Conservation (phyloP, 352 stramenopile genomes). For the Aphanomyces cochlioides region DNA sequence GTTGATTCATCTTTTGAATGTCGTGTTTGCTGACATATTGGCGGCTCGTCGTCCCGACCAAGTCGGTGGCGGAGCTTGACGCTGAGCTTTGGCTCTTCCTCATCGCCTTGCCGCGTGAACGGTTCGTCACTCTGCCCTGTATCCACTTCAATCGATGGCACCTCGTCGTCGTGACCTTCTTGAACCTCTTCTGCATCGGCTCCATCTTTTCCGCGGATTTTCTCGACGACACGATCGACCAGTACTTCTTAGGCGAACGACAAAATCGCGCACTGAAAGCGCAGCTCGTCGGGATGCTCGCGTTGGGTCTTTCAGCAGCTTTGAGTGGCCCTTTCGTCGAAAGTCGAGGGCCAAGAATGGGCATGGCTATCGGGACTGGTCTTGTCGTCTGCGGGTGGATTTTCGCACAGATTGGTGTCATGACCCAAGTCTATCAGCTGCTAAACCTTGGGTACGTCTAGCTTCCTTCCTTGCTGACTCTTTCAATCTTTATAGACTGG, state of each 20-base stretch:
- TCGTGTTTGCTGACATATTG: slow-evolving; percentile 12
- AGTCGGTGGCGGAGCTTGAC: neutral
- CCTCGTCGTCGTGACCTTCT: neutral
- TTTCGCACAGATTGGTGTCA: neutral
- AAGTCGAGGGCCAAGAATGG: slow-evolving; percentile 21
- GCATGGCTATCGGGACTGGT: slow-evolving; percentile 12
- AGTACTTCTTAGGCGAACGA: neutral
- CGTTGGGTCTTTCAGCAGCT: slow-evolving; percentile 17
- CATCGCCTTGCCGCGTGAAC: neutral
- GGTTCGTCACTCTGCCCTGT: neutral
- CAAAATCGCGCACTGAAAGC: neutral
- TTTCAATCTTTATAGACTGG: slow-evolving; percentile 1
- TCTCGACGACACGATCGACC: slow-evolving; percentile 16
- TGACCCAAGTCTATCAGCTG: neutral
- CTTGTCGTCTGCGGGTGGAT: slow-evolving; percentile 19
- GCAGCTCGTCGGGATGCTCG: neutral
- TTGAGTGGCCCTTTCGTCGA: slow-evolving; percentile 26
- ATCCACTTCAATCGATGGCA: slow-evolving; percentile 12
- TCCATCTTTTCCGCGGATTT: slow-evolving; percentile 1
- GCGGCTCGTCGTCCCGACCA: slow-evolving; percentile 8
- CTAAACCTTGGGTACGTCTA: slow-evolving; percentile 29
- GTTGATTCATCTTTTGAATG: slow-evolving; percentile 5
- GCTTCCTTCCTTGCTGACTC: slow-evolving; percentile 16
- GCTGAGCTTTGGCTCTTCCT: slow-evolving; percentile 16
- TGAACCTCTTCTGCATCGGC: slow-evolving; percentile 23